Evolutionary conservation across 2,329 filamentous ascomycete genomes (phyloP).

Genomic region (Aspergillus awamori): DNA sequence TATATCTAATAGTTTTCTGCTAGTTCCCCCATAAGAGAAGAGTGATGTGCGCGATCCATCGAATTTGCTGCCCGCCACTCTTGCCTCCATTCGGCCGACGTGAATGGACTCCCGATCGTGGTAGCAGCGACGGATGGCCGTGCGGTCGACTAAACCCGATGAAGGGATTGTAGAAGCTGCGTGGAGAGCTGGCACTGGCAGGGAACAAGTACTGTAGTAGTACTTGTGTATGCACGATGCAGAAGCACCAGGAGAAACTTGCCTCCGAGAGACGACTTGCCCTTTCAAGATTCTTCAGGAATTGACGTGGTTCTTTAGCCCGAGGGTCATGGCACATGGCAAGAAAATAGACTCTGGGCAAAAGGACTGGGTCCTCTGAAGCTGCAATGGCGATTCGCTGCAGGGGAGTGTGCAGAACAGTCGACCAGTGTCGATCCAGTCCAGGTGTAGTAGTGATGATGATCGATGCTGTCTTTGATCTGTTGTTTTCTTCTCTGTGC

Average conservation of each 20-base stretch:
- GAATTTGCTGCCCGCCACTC: not conserved
- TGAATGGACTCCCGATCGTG: not conserved
- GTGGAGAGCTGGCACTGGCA: not conserved
- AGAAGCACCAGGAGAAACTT: not conserved
- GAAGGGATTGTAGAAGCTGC: not conserved
- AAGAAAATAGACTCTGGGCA: not conserved
- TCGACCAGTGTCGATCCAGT: not conserved
- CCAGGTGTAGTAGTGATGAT: not conserved
- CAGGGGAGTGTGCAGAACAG: not conserved
- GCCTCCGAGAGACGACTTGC: not conserved
- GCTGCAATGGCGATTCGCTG: not conserved
- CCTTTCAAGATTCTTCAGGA: not conserved
- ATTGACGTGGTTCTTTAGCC: not conserved
- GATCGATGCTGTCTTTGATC: too few relatives aligned
- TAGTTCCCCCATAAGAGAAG: not conserved
- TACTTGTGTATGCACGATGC: not conserved
- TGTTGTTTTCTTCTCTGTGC: not conserved
- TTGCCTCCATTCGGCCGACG: not conserved
- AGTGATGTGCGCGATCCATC: not conserved
- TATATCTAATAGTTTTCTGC: slow-evolving; percentile 1
- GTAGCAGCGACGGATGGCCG: too few relatives aligned
- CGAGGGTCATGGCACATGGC: not conserved
- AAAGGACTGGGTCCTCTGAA: not conserved
- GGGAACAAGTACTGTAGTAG: not conserved
- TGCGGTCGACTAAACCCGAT: too few relatives aligned